Conservation (phyloP, 192 early-diverging fungal species). For the Umbelopsis ramanniana region DNA sequence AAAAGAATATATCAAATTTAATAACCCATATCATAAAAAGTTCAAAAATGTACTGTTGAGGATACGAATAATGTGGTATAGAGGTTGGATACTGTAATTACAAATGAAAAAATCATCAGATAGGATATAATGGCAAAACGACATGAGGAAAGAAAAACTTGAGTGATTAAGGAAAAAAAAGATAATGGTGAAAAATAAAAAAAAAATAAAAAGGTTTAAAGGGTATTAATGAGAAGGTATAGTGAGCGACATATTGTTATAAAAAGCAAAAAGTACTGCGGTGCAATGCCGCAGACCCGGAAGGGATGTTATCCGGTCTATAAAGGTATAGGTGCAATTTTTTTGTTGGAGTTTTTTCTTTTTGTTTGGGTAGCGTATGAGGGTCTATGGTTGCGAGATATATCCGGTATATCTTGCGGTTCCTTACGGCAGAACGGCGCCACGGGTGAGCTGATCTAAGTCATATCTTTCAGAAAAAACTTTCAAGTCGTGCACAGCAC, state of each 20-base stretch:
- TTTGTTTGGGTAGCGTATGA: not conserved
- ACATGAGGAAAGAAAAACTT: not conserved
- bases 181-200: not conserved
- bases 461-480: not conserved
- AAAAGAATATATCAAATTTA: no score
- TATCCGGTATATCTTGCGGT: constrained; percentile 10
- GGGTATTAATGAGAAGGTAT: constrained; percentile 16
- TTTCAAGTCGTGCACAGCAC: not conserved
- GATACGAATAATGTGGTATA: not conserved
- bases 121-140: not conserved
- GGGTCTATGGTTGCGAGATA: not conserved
- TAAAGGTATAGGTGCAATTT: not conserved
- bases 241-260: not conserved
- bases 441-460: not conserved
- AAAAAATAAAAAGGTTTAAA: not conserved
- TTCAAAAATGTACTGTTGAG: not conserved
- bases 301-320: not conserved
- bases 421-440: not conserved
- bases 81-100: constrained; percentile 8
- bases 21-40: not conserved
- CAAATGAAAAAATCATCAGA: not conserved
- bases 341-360: not conserved
- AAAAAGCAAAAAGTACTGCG: not conserved
- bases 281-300: not conserved
- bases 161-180: not conserved